phyloP scores from a whole-genome alignment of 1,139 yeast genomes.

The Geotrichum phurueaensis region DNA sequence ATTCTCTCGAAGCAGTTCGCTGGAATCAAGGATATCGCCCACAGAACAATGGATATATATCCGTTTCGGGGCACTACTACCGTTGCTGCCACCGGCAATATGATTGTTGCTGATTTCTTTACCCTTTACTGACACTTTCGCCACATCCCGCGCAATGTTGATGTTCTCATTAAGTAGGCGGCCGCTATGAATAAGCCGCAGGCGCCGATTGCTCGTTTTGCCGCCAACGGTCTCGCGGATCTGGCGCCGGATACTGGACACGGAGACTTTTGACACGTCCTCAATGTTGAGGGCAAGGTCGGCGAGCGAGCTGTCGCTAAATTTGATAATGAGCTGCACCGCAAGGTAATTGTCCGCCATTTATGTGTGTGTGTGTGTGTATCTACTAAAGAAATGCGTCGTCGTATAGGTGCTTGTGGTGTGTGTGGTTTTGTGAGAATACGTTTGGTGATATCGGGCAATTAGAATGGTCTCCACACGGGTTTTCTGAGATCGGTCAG shows the following conservation, averaged over 20 bases:
- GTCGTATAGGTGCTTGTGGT: neutral
- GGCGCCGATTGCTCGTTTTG: slow-evolving; percentile 42
- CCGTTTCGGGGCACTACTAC: slow-evolving; percentile 17
- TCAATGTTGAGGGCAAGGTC: slow-evolving; percentile 44
- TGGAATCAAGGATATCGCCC: slow-evolving; percentile 58
- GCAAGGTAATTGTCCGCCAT: neutral
- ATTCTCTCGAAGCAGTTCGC: slow-evolving; percentile 60
- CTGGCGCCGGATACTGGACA: slow-evolving; percentile 42
- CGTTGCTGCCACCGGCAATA: slow-evolving; percentile 10
- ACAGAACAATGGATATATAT: slow-evolving; percentile 74
- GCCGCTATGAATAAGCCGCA: slow-evolving; percentile 72
- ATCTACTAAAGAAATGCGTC: neutral
- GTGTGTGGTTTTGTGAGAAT: neutral
- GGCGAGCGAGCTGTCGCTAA: slow-evolving; percentile 43
- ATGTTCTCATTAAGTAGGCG: slow-evolving; percentile 58
- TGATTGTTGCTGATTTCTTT: slow-evolving; percentile 11
- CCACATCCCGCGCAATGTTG: slow-evolving; percentile 49
- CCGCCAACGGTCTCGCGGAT: slow-evolving; percentile 37
- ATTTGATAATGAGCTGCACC: slow-evolving; percentile 43
- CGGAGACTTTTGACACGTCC: slow-evolving; percentile 37
- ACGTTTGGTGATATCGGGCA: neutral
- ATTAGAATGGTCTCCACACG: neutral
- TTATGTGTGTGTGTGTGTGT: no score
- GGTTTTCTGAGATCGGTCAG: neutral
- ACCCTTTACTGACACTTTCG: slow-evolving; percentile 30